Percentiles rank a stretch among this genome's conserved stretches.
Evolutionary conservation across 208 protist genomes (phyloP).

Genomic region (Trypanosoma boissoni): DNA sequence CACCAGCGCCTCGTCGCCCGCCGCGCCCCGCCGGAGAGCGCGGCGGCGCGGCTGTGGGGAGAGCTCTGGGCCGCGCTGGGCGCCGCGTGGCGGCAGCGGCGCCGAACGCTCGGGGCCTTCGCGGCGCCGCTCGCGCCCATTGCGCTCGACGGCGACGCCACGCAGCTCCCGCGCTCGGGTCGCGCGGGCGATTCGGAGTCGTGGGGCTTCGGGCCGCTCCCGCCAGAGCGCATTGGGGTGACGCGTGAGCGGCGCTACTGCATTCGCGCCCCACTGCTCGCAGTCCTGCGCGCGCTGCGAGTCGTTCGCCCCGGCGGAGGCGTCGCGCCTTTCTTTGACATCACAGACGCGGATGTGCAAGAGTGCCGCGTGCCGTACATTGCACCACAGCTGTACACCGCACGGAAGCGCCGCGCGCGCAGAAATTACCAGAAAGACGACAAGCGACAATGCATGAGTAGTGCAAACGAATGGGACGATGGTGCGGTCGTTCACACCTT

Average conservation of each 20-base stretch:
- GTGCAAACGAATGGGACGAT: neutral
- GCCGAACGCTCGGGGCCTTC: constrained; percentile 54
- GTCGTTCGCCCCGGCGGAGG: constrained; percentile 11
- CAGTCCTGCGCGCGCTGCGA: constrained; percentile 45
- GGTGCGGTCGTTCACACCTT: constrained; percentile 36
- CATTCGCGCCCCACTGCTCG: constrained; percentile 48
- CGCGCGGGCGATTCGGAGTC: neutral
- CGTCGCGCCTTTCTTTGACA: constrained; percentile 53
- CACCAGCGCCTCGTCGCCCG: constrained; percentile 43
- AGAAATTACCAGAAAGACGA: too few species aligned
- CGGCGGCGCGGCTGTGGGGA: constrained; percentile 43
- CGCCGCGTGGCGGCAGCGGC: constrained; percentile 70
- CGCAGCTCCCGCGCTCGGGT: constrained; percentile 1
- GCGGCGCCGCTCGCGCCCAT: constrained; percentile 2
- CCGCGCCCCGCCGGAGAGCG: constrained; percentile 16
- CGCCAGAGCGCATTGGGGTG: constrained; percentile 48
- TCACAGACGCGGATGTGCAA: constrained; percentile 29
- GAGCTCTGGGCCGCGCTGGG: constrained; percentile 56
- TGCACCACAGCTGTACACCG: constrained; percentile 57
- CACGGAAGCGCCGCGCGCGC: neutral
- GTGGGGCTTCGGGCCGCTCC: constrained; percentile 54
- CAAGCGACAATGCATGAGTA: neutral
- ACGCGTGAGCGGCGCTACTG: constrained; percentile 29
- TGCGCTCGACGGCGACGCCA: constrained; percentile 5
- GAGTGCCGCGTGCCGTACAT: constrained; percentile 54